phyloP scores from a whole-genome alignment of 345 rosid genomes.

The Psidium friedrichsthalianum region DNA sequence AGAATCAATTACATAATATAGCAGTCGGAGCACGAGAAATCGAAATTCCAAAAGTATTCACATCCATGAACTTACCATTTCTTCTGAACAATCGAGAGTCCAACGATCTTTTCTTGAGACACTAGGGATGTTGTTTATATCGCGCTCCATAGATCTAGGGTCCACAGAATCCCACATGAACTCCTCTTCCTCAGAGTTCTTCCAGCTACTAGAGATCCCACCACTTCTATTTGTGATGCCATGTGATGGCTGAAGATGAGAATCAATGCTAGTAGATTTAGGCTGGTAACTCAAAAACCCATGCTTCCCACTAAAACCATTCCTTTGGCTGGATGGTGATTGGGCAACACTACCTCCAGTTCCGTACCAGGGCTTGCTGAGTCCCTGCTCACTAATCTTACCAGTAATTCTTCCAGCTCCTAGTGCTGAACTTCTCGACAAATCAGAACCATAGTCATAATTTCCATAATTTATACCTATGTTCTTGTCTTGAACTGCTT shows the following conservation, averaged over 20 bases:
- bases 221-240: slow-evolving; percentile 28
- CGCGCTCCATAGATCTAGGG: slow-evolving; percentile 56
- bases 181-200: slow-evolving; percentile 94
- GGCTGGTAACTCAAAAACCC: slow-evolving; percentile 33
- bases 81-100: slow-evolving; percentile 48
- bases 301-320: slow-evolving; percentile 47
- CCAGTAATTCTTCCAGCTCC: slow-evolving; percentile 45
- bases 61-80: slow-evolving; percentile 38
- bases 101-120: slow-evolving; percentile 41
- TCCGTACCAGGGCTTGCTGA: slow-evolving; percentile 50
- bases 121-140: slow-evolving; percentile 23
- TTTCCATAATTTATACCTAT: slow-evolving; percentile 36
- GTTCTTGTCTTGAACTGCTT: slow-evolving; percentile 48
- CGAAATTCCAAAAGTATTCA: neutral
- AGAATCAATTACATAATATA: neutral
- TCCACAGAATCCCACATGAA: slow-evolving; percentile 87
- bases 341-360: slow-evolving; percentile 37
- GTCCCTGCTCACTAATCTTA: slow-evolving; percentile 49
- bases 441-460: slow-evolving; percentile 52
- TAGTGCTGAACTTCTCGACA: slow-evolving; percentile 34
- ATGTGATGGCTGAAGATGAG: slow-evolving; percentile 17
- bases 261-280: slow-evolving; percentile 34
- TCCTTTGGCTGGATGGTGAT: slow-evolving; percentile 45
- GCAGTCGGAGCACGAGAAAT: neutral
- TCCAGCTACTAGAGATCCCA: slow-evolving; percentile 65